Conservation (phyloP, 345 rosid species). For the Crucihimalaya himalaica region DNA sequence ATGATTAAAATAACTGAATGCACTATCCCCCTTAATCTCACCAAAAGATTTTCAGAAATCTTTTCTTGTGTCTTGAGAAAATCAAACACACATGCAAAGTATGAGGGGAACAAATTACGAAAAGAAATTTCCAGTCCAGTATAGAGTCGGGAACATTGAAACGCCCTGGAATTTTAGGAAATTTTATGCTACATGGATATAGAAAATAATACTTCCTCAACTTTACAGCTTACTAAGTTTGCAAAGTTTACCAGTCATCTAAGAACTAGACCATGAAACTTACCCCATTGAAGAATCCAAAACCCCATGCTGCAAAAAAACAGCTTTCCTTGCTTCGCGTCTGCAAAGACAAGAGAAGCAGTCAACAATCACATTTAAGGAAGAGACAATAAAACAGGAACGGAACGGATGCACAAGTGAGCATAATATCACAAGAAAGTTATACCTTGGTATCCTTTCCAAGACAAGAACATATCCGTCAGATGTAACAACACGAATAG, state of each 20-base stretch:
- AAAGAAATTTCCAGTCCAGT: not conserved
- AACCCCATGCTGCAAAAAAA: conserved; percentile 89
- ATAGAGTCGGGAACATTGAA: conserved; percentile 1
- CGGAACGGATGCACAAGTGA: conserved; percentile 11
- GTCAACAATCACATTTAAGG: conserved; percentile 8
- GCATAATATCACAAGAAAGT: not conserved
- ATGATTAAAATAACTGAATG: not conserved
- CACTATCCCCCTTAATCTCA: conserved; percentile 7
- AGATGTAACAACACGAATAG: conserved; percentile 79
- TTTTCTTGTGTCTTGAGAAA: not conserved
- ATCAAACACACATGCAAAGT: conserved; percentile 1
- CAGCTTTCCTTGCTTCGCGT: conserved; percentile 88
- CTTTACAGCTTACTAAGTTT: conserved; percentile 10
- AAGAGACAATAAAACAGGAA: conserved; percentile 16
- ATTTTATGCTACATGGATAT: not conserved
- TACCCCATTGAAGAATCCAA: conserved; percentile 98
- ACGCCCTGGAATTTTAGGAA: not conserved
- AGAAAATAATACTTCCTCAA: not conserved
- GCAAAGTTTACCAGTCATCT: conserved; percentile 9
- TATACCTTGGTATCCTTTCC: conserved; percentile 97
- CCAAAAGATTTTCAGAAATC: not conserved
- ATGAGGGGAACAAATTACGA: conserved; percentile 1
- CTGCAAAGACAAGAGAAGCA: conserved; percentile 46
- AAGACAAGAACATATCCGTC: conserved; percentile 95
- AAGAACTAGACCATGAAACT: conserved; percentile 35